These are phyloP conservation scores for Aspergillus cavernicola DNA, from an alignment of 495 filamentous ascomycete species.

Conservation along the genomic window DNA sequence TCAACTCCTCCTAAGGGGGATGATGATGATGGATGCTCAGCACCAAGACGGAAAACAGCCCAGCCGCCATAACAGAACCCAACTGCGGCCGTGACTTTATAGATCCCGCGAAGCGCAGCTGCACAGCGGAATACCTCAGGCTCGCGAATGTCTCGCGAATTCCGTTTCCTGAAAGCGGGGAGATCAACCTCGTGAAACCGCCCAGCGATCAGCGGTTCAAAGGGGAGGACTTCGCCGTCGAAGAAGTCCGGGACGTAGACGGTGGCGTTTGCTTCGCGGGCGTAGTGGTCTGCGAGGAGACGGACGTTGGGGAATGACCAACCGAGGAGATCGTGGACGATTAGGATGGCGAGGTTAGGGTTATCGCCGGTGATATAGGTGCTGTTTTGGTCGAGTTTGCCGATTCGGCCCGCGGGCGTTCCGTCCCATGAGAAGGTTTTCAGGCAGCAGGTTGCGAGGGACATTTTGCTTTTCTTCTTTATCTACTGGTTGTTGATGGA, in stretches of 20 bases:
- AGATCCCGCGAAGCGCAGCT: slow-evolving; percentile 33
- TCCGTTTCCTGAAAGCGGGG: slow-evolving; percentile 25
- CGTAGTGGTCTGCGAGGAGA: slow-evolving; percentile 48
- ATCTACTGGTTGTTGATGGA: not conserved
- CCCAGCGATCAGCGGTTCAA: slow-evolving; percentile 34
- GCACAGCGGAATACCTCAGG: slow-evolving; percentile 53
- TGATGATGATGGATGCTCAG: too few species aligned
- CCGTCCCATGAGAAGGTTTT: slow-evolving; percentile 46
- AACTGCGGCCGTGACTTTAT: slow-evolving; percentile 47
- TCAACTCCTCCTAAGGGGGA: not conserved
- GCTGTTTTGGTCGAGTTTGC: slow-evolving; percentile 31
- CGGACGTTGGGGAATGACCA: slow-evolving; percentile 48
- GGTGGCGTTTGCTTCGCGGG: slow-evolving; percentile 43
- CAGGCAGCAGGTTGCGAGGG: slow-evolving; percentile 15
- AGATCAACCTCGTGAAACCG: slow-evolving; percentile 37
- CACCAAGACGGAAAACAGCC: slow-evolving; percentile 50
- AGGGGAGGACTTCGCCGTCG: slow-evolving; percentile 29
- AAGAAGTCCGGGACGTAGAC: slow-evolving; percentile 51
- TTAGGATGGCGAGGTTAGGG: slow-evolving; percentile 33
- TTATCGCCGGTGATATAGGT: slow-evolving; percentile 40
- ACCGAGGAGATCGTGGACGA: slow-evolving; percentile 48
- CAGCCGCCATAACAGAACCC: slow-evolving; percentile 62
- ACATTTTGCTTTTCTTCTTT: not conserved
- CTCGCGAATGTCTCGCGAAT: slow-evolving; percentile 45
- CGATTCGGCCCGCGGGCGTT: slow-evolving; percentile 35